phyloP scores from a whole-genome alignment of 2,329 filamentous ascomycete genomes.

The Dactylonectria estremocensis region DNA sequence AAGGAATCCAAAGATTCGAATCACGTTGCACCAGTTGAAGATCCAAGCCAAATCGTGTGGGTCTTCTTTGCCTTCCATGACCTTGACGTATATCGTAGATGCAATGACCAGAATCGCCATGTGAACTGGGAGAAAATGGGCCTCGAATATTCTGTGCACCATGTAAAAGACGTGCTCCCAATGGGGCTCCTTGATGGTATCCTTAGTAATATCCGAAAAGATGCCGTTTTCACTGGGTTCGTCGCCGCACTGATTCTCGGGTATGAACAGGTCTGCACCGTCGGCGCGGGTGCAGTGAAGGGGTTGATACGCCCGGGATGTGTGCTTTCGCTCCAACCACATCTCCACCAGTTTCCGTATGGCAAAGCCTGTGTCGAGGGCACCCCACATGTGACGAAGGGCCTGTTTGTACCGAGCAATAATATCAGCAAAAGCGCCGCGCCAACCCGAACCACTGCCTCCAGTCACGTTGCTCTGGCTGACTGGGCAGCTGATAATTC shows the following conservation, averaged over 20 bases:
- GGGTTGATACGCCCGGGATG: conserved; percentile 68
- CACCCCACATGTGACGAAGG: conserved; percentile 83
- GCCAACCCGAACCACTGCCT: conserved; percentile 67
- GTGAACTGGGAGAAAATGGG: conserved; percentile 80
- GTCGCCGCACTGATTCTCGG: conserved; percentile 59
- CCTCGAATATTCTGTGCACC: conserved; percentile 79
- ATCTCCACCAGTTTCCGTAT: conserved; percentile 71
- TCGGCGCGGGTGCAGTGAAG: conserved; percentile 66
- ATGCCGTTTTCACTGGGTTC: conserved; percentile 64
- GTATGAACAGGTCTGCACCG: conserved; percentile 63
- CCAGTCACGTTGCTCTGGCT: conserved; percentile 81
- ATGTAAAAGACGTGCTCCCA: conserved; percentile 72
- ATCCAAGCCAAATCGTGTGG: conserved; percentile 71
- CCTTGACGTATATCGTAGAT: conserved; percentile 72
- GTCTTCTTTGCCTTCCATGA: conserved; percentile 66
- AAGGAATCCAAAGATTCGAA: conserved; percentile 74
- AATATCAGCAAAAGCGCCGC: conserved; percentile 71
- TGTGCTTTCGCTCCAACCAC: conserved; percentile 71
- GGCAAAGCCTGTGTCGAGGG: conserved; percentile 78
- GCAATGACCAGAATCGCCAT: conserved; percentile 75
- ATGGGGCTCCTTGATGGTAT: conserved; percentile 65
- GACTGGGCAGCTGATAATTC: conserved; percentile 77
- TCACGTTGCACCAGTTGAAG: conserved; percentile 71
- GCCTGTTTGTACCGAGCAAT: conserved; percentile 80
- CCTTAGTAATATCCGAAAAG: conserved; percentile 69